These are phyloP conservation scores for Kwoniella sp. DNA, from an alignment of 768 basidiomycete genomes.

Conservation along the genomic window DNA sequence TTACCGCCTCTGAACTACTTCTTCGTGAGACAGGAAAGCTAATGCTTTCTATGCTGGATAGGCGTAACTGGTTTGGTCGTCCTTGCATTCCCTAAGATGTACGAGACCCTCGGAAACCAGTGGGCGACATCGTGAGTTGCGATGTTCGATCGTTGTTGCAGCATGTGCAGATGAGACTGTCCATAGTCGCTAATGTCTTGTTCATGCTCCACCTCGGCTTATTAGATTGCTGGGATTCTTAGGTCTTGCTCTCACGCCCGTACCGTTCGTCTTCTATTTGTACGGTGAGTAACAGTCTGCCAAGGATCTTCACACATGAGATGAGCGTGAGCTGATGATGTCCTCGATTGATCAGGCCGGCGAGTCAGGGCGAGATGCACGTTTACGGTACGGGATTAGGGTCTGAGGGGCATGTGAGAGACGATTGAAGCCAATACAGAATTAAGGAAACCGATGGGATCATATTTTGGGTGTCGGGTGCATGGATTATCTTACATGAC, in stretches of 20 bases:
- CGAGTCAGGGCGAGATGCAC: slow-evolving; percentile 29
- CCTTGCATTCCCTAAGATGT: slow-evolving; percentile 32
- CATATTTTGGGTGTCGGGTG: too few species aligned
- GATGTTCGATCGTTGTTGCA: too few species aligned
- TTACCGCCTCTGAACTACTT: neutral
- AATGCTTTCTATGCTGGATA: slow-evolving; percentile 7
- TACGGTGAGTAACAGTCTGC: slow-evolving; percentile 22
- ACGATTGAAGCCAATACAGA: neutral
- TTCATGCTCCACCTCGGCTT: too few species aligned
- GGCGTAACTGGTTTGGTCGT: slow-evolving; percentile 32
- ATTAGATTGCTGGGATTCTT: slow-evolving; percentile 32
- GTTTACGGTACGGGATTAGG: slow-evolving; percentile 32
- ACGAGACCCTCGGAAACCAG: slow-evolving; percentile 27
- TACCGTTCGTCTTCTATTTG: slow-evolving; percentile 38
- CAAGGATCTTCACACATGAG: neutral
- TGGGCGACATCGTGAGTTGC: slow-evolving; percentile 40
- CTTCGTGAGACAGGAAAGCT: too few species aligned
- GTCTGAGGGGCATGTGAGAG: too few species aligned
- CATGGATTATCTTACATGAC: too few species aligned
- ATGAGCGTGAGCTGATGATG: neutral
- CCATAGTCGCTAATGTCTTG: too few species aligned
- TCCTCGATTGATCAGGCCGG: slow-evolving; percentile 18
- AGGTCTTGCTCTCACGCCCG: slow-evolving; percentile 29
- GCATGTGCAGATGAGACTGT: neutral
- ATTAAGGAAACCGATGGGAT: too few species aligned